Base-by-base conservation (phyloP, 805 yeast genomes). In the Saccharomycopsis babjevae region DNA sequence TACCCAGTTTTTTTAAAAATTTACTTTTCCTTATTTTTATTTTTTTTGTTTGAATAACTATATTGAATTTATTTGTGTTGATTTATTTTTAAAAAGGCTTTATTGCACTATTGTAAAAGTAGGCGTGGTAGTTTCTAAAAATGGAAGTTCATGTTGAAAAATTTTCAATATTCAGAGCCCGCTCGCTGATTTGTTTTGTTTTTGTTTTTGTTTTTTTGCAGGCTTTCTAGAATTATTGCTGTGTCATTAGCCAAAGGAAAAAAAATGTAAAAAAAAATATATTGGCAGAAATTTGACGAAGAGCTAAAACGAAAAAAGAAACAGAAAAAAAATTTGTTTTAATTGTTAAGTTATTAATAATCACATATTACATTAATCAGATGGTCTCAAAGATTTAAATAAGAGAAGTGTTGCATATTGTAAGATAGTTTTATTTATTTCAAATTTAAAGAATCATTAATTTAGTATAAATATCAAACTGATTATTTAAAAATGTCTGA, bases 401-500 rank as follows among this genome's bases (percentile, higher is more conserved):
- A 22, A 46, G 32, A 46, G 3, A 8, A 34, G 38, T 34, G 38
- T 34, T 34, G 38, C 15, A 34, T 7, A 34, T 13, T 8, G 15
- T 7, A 34, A 7, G 15, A 2, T 34, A 7, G 38, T 34, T 8
- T 34, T 34, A 34, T 34, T 13, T 34, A 13, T 34, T 13, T 34
- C 38, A 10, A 10, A 22, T 8, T 18, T 6, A 10, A 20, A 10
- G 3, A 18, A 18, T 5, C 16, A 25, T 25, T 8, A 20, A 10
- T 25, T 8, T 46, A 10, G 28, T 25, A 25, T 46, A 25, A 13
- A 22, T 46, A 22, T 22, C 28, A 18, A 46, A 25, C 22, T n/a
- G 13, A 28, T 16, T 50, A 54, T n/a, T 32, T 22, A 16, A 58
- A 16, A 60, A 90, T 91, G 97, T 83, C 93, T 57, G 93, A 86